Percentiles rank a stretch among this genome's conserved stretches.
Conservation (phyloP, 441 rosid genomes). For the Euphorbia celastroides region DNA sequence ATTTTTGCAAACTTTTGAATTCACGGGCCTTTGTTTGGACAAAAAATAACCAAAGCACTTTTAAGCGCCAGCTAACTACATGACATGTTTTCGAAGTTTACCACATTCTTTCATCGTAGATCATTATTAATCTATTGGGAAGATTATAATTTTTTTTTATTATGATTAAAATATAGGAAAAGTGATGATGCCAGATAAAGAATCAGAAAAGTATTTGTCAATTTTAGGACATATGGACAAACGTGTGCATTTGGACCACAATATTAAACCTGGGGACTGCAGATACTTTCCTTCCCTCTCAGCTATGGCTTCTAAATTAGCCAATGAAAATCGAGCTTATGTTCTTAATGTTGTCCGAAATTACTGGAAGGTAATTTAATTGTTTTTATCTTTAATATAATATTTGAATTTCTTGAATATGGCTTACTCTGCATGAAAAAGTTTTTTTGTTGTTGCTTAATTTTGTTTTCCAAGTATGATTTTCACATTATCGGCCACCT, state of each 20-base stretch:
- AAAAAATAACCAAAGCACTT: too few relatives aligned
- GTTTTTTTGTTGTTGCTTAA: too few relatives aligned
- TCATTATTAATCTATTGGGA: background rate
- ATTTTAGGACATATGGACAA: constrained; percentile 10
- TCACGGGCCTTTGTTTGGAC: too few relatives aligned
- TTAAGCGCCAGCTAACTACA: too few relatives aligned
- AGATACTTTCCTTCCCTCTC: constrained; percentile 21
- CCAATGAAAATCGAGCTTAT: constrained; percentile 44
- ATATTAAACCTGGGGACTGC: constrained; percentile 2
- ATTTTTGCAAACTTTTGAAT: too few relatives aligned
- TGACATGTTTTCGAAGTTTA: too few relatives aligned
- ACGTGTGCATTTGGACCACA: constrained; percentile 10
- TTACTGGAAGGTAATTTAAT: constrained; percentile 41
- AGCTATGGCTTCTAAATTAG: constrained; percentile 51
- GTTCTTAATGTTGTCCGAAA: constrained; percentile 32
- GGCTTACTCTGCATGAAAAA: too few relatives aligned
- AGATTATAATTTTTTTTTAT: background rate
- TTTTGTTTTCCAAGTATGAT: background rate
- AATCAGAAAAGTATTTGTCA: constrained; percentile 6
- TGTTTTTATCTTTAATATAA: too few relatives aligned
- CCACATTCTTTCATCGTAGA: background rate
- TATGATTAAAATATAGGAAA: background rate
- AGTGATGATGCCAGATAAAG: constrained; percentile 8
- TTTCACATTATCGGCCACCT: background rate
- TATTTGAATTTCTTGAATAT: too few relatives aligned